Base-by-base conservation (phyloP, 257 asterid species). In the Ilex aquifolium region DNA sequence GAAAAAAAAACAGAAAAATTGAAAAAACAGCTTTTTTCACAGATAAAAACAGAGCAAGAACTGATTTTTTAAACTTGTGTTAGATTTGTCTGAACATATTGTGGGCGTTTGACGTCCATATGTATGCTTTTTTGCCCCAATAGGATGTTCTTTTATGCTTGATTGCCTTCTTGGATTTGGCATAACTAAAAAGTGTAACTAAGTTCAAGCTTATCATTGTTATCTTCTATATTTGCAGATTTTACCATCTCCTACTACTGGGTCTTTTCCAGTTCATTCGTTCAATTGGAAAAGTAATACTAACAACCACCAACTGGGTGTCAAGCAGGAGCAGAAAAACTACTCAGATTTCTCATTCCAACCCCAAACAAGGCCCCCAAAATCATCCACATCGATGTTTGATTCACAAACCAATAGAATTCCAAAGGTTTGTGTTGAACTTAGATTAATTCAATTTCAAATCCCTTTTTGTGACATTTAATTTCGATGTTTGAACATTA, bases 201-300 rank as follows among this genome's bases (percentile, higher is more conserved):
- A 14, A 10, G 10, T 14, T 46, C 4, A 14, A 46, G 52, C 4
- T 7, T 46, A 10, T 46, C 10, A 4, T 7, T 10, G 1, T 53
- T 53, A 6, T 7, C 5, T 21, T n/a, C 9, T 7, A 53, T 59
- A 13, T 29, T 7, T 74, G 78, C 98, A 91, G 98, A 57, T 84
- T 69, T 75, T 91, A 72, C 92, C 91, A 32, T 91, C 98, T 65
- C 96, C 98, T 17, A 91, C 98, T 0, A 91, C 98, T 3, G 98
- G 95, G 60, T 67, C 65, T 54, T 88, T 82, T 65, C 90, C 91
- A 8, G 16, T 65, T 58, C 87, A 68, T 44, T 71, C 63, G n/a
- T 83, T 74, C 71, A 71, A 80, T 53, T 83, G 92, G 98, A 80
- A 75, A 65, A 77, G 55, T 68, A 63, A 62, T 64, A 66, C 72